These are phyloP conservation scores for Mucor plumbeus DNA, from an alignment of 371 early-diverging fungal genomes.

Conservation along the genomic window DNA sequence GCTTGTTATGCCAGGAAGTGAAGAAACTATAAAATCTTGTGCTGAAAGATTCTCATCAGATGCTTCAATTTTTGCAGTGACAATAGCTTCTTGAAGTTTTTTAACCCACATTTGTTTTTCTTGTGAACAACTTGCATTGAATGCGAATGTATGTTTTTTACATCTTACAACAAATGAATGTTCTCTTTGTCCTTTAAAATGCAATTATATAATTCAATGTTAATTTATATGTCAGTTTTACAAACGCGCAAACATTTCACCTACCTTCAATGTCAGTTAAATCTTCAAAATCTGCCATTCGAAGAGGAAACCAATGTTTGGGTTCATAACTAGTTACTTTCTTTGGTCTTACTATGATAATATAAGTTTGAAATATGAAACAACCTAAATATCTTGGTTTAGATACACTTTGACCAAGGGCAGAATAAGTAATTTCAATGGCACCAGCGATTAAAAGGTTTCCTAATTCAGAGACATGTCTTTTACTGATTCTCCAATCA, in stretches of 20 bases:
- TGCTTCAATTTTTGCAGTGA: slow-evolving; percentile 20
- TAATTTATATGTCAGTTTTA: not conserved
- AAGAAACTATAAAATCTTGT: slow-evolving; percentile 37
- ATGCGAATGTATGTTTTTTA: slow-evolving; percentile 51
- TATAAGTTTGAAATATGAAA: slow-evolving; percentile 57
- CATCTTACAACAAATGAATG: slow-evolving; percentile 45
- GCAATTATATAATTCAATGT: not conserved
- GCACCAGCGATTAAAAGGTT: slow-evolving; percentile 45
- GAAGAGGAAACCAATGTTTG: slow-evolving; percentile 64
- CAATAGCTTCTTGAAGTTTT: slow-evolving; percentile 40
- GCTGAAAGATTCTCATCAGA: slow-evolving; percentile 16
- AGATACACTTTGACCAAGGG: slow-evolving; percentile 39
- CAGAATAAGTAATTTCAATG: slow-evolving; percentile 51
- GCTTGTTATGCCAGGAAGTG: slow-evolving; percentile 33
- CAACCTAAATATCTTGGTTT: slow-evolving; percentile 58
- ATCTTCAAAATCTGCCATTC: slow-evolving; percentile 53
- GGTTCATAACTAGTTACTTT: slow-evolving; percentile 58
- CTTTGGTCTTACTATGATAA: slow-evolving; percentile 60
- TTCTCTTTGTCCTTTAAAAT: slow-evolving; percentile 34
- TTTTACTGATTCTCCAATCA: slow-evolving; percentile 43
- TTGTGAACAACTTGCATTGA: slow-evolving; percentile 49
- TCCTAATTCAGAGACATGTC: slow-evolving; percentile 38
- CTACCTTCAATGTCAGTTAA: slow-evolving; percentile 47
- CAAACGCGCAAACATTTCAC: not conserved
- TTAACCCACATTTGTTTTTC: slow-evolving; percentile 52